These are phyloP conservation scores for Cryptococcus sp. DNA, from an alignment of 1,284 basidiomycete genomes.

Conservation along the genomic window DNA sequence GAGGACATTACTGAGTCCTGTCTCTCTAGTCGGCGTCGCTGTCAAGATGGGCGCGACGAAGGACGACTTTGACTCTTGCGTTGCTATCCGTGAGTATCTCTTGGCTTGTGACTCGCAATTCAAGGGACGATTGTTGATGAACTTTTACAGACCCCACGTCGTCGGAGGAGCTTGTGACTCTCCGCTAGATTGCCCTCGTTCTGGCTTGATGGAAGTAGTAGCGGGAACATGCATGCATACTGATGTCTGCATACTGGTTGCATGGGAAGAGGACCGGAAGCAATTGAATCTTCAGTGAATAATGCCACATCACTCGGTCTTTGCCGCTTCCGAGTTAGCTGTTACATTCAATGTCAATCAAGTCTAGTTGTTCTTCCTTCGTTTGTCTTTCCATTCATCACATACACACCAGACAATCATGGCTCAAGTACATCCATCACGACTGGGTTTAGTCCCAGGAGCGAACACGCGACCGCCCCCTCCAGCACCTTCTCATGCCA, in stretches of 20 bases:
- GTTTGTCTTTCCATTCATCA: no score
- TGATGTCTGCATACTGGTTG: no score
- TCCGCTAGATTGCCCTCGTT: neutral
- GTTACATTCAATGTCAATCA: neutral
- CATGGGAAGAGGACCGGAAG: no score
- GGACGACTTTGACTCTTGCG: constrained; percentile 80
- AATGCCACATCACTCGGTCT: no score
- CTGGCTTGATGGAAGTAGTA: no score
- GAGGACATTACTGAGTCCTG: constrained; percentile 1
- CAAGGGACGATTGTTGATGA: neutral
- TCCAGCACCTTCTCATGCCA: constrained; percentile 6
- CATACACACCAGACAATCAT: constrained; percentile 9
- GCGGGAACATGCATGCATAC: no score
- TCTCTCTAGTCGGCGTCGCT: constrained; percentile 68
- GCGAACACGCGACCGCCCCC: constrained; percentile 8
- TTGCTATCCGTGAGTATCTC: constrained; percentile 69
- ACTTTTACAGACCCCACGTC: neutral
- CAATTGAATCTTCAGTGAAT: no score
- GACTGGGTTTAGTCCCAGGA: constrained; percentile 34
- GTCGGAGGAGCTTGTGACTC: neutral
- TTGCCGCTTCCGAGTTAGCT: no score
- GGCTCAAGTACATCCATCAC: constrained; percentile 41
- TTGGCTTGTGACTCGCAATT: neutral
- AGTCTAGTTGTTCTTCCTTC: no score
- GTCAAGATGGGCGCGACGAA: constrained; percentile 93